Evolutionary conservation across 2,329 filamentous ascomycete genomes (phyloP), one percentile per base, ranked within the genome.

Genomic region (Pyricularia sp.): DNA sequence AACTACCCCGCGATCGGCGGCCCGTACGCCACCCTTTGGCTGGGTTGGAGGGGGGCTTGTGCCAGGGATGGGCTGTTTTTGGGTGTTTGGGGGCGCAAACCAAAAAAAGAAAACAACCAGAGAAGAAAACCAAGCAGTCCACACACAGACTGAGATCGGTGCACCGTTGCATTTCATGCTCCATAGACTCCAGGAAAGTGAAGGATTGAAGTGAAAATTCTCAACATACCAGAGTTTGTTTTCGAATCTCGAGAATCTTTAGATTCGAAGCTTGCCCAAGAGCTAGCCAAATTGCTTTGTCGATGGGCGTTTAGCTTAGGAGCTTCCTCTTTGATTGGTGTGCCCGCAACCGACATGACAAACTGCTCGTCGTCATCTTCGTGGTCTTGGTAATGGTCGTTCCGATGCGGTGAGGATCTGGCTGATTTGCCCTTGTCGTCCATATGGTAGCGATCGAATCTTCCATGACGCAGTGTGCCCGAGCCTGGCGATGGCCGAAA

Each of bases 301-400:
- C 53, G 53, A 57, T 4, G 12, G 10, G 53, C 53, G 53, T 8
- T n/a, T 28, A 57, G n/a, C 53, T 28, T 57, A 4, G 53, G 53
- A 8, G 53, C 12, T 24, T 57, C 53, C 53, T 57, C 53, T 6
- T 28, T 28, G 8, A 26, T 28, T 28, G 53, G 53, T 12, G 53
- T 57, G 9, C 53, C n/a, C 6, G 53, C 53, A 28, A 26, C 33
- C 5, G 64, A 65, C 33, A 65, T 28, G 10, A 65, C 59, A 28
- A 65, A 65, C 57, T 62, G 81, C 19, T 78, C 74, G 65, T 82
- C 84, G 73, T 86, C 84, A 16, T 62, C 61, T 24, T 57, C 53
- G 22, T 24, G 53, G 6, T 57, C n/a, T 28, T 24, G 24, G 53
- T 57, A n/a, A 9, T 28, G 22, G 4, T 28, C 53, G 24, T 24